These are phyloP conservation scores for Carex myosuroides DNA, from an alignment of 176 grass and related monocot species.

Conservation along the genomic window DNA sequence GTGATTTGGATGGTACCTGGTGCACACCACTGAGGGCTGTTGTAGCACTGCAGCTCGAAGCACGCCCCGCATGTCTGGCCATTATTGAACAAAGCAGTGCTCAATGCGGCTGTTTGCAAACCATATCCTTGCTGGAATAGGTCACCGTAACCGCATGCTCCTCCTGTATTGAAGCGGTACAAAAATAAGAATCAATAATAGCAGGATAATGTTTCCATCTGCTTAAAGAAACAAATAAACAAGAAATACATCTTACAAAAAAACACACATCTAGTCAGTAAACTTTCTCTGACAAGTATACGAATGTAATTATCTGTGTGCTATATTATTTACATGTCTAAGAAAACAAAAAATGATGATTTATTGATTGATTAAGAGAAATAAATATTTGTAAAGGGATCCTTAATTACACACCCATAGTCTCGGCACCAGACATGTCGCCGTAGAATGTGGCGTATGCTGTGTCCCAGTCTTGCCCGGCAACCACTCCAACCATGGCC, in stretches of 20 bases:
- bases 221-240: not conserved
- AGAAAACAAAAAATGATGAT: not conserved
- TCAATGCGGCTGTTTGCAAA: constrained; percentile 29
- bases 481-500: not conserved
- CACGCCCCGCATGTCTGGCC: constrained; percentile 33
- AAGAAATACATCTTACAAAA: not conserved
- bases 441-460: constrained; percentile 40
- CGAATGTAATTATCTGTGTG: not conserved
- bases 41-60: constrained; percentile 29
- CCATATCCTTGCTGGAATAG: constrained; percentile 31
- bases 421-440: constrained; percentile 21
- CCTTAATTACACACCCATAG: constrained; percentile 24
- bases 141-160: constrained; percentile 31
- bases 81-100: constrained; percentile 33
- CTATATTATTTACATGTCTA: not conserved
- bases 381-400: not conserved
- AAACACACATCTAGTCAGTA: not conserved
- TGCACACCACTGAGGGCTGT: constrained; percentile 19
- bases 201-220: not conserved
- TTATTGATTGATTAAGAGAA: not conserved
- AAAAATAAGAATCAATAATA: not conserved
- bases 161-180: not conserved
- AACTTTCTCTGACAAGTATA: not conserved
- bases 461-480: constrained; percentile 11
- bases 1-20: constrained; percentile 16